Conservation (phyloP, 2,329 filamentous ascomycete genomes). For the Sarocladium brachiariae region DNA sequence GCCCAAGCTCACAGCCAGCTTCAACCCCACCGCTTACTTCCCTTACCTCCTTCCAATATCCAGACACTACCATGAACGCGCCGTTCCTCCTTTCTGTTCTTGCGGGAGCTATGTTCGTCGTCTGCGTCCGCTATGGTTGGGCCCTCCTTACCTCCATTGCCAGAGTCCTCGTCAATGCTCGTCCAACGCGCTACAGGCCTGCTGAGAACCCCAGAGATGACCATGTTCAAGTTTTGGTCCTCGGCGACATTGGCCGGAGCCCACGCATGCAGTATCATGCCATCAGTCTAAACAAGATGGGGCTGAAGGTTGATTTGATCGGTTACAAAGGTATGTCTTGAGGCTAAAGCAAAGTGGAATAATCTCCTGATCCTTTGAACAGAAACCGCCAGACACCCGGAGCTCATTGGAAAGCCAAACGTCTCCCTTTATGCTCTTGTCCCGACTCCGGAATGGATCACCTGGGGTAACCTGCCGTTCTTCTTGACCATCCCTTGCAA, state of each 20-base stretch:
- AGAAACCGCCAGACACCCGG: conserved; percentile 78
- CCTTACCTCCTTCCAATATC: no score
- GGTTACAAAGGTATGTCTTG: conserved; percentile 67
- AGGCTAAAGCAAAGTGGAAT: background rate
- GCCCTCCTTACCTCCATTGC: conserved; percentile 13
- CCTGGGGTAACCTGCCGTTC: conserved; percentile 67
- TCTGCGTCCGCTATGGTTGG: conserved; percentile 20
- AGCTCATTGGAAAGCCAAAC: conserved; percentile 59
- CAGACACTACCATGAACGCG: background rate
- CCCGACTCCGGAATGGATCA: conserved; percentile 59
- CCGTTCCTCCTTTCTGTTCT: conserved; percentile 28
- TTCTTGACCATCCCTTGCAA: conserved; percentile 74
- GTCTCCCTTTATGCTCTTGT: conserved; percentile 67
- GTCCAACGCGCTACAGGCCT: conserved; percentile 29
- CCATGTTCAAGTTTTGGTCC: conserved; percentile 73
- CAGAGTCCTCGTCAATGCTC: conserved; percentile 19
- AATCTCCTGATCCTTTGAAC: conserved; percentile 11
- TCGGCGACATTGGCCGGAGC: conserved; percentile 91
- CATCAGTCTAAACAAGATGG: conserved; percentile 78
- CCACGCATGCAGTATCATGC: conserved; percentile 99
- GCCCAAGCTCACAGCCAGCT: background rate
- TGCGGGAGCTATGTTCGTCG: conserved; percentile 26
- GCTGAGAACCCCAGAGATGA: conserved; percentile 29
- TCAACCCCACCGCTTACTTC: background rate
- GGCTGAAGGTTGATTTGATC: conserved; percentile 73